Percentiles rank a stretch among this genome's conserved stretches.
Evolutionary conservation across 2,329 filamentous ascomycete species (phyloP).

Genomic region (Microsporum ferrugineum): DNA sequence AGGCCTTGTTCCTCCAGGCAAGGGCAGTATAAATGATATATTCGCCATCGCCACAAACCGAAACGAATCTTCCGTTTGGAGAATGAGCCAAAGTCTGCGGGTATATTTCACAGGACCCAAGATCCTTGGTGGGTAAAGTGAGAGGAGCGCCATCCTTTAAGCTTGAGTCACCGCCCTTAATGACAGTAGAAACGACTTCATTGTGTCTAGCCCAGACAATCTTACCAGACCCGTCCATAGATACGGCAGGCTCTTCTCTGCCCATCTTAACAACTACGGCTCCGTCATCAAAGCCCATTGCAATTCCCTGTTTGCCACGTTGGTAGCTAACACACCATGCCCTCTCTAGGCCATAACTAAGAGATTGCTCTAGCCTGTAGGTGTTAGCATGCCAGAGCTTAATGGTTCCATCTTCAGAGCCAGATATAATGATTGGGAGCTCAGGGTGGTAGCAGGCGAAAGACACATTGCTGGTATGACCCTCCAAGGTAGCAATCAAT

Average conservation of each 20-base stretch:
- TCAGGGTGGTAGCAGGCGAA: slow-evolving; percentile 98
- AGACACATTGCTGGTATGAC: slow-evolving; percentile 94
- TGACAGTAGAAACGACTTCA: slow-evolving; percentile 86
- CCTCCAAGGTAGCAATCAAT: slow-evolving; percentile 88
- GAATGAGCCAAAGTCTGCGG: slow-evolving; percentile 90
- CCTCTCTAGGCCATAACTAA: slow-evolving; percentile 90
- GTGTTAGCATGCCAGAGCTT: slow-evolving; percentile 99
- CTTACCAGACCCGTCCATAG: slow-evolving; percentile 93
- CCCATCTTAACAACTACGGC: slow-evolving; percentile 97
- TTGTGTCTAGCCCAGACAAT: slow-evolving; percentile 92
- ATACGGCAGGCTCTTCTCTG: slow-evolving; percentile 90
- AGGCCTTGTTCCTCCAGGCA: slow-evolving; percentile 94
- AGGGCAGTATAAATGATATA: slow-evolving; percentile 98
- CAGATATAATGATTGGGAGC: slow-evolving; percentile 91
- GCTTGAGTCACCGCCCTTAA: slow-evolving; percentile 75
- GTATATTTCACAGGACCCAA: slow-evolving; percentile 93
- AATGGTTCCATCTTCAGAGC: slow-evolving; percentile 92
- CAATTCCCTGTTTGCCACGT: slow-evolving; percentile 84
- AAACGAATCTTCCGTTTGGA: slow-evolving; percentile 85
- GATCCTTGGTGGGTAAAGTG: slow-evolving; percentile 77
- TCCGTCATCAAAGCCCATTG: slow-evolving; percentile 94
- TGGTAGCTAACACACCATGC: slow-evolving; percentile 98
- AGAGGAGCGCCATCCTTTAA: slow-evolving; percentile 85
- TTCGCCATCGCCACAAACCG: slow-evolving; percentile 88
- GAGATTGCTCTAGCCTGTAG: slow-evolving; percentile 85